A percentile compares a stretch with the other conserved stretches of the same genome.
These are phyloP conservation scores for Leccinum barrowsii DNA, from an alignment of 768 basidiomycete genomes.

Conservation along the genomic window DNA sequence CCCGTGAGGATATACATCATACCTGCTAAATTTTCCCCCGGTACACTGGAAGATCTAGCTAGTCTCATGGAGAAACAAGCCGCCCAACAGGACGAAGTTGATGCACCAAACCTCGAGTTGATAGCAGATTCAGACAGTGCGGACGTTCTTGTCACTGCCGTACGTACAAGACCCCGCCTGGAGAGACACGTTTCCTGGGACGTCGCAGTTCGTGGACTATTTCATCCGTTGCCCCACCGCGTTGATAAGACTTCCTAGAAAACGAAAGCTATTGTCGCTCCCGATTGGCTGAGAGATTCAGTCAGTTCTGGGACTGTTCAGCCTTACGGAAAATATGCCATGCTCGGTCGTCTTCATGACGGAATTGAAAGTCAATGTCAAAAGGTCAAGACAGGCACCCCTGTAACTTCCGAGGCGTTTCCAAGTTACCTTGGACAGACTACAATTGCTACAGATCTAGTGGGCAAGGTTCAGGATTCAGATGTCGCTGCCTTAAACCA, in stretches of 20 bases:
- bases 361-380: slow-evolving; percentile 46
- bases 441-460: slow-evolving; percentile 19
- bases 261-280: slow-evolving; percentile 64
- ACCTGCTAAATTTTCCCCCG: slow-evolving; percentile 28
- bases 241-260: slow-evolving; percentile 38
- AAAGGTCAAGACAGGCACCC: slow-evolving; percentile 11
- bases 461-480: slow-evolving; percentile 3
- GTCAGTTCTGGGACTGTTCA: slow-evolving; percentile 40
- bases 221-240: neutral
- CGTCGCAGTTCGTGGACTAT: slow-evolving; percentile 49
- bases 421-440: neutral
- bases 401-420: neutral
- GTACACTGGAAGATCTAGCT: slow-evolving; percentile 21
- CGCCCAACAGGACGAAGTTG: neutral
- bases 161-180: slow-evolving; percentile 63
- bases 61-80: slow-evolving; percentile 22
- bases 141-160: slow-evolving; percentile 62
- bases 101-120: slow-evolving; percentile 29
- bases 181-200: slow-evolving; percentile 68
- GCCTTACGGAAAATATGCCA: slow-evolving; percentile 55
- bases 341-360: slow-evolving; percentile 47
- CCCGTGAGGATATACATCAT: slow-evolving; percentile 30
- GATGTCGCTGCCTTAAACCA: slow-evolving; percentile 23
- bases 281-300: slow-evolving; percentile 67
- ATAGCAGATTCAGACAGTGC: slow-evolving; percentile 44